Percentiles rank a stretch among this genome's conserved stretches.
phyloP scores from a whole-genome alignment of 2,329 filamentous ascomycete genomes.

The Penicillium vulpinum region DNA sequence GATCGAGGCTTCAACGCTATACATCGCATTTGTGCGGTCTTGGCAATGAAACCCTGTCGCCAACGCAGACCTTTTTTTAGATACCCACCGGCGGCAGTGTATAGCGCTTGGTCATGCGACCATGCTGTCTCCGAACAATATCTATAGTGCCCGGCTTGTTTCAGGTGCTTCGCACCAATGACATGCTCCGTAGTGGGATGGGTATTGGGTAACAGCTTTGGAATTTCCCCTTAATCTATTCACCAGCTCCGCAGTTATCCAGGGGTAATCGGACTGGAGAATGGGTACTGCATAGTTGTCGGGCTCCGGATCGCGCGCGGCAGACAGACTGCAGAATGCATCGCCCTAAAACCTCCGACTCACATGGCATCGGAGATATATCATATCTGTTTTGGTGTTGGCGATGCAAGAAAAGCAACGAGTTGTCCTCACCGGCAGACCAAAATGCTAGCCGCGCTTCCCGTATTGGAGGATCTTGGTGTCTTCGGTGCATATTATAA shows the following conservation, averaged over 20 bases:
- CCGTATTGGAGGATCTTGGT: background rate
- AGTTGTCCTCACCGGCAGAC: background rate
- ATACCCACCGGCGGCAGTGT: background rate
- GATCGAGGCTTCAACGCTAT: background rate
- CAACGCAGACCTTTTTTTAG: background rate
- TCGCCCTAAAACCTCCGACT: too few relatives aligned
- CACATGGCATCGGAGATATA: background rate
- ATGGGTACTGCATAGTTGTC: background rate
- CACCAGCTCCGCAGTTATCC: background rate
- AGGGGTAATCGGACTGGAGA: background rate
- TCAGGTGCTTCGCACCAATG: background rate
- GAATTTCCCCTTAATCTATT: conserved; percentile 1
- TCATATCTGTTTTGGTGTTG: background rate
- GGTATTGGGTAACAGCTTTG: background rate
- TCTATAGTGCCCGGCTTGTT: background rate
- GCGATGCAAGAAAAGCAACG: background rate
- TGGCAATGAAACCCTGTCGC: background rate
- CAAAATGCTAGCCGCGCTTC: background rate
- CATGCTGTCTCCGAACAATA: background rate
- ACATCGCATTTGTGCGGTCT: background rate
- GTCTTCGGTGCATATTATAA: background rate
- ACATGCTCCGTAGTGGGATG: background rate
- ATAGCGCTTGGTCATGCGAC: background rate
- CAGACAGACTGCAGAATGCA: background rate
- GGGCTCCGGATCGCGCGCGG: background rate